These are phyloP conservation scores for Leishmania guyanensis DNA, from an alignment of 208 protist genomes.

Conservation along the genomic window DNA sequence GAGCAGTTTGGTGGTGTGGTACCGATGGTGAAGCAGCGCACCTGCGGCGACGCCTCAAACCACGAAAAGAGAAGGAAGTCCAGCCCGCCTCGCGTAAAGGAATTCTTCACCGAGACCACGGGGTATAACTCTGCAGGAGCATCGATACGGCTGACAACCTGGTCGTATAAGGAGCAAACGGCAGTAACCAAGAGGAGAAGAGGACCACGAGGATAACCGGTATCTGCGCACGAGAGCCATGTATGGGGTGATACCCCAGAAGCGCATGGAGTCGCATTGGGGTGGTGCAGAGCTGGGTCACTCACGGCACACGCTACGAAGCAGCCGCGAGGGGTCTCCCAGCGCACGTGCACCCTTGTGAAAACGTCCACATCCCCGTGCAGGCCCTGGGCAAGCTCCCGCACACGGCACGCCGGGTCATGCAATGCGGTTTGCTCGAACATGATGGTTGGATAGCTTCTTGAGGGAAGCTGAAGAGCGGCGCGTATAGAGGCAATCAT, in stretches of 20 bases:
- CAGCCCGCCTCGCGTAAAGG: slow-evolving; percentile 19
- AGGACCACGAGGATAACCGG: slow-evolving; percentile 15
- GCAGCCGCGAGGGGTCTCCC: slow-evolving; percentile 27
- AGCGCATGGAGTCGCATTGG: neutral
- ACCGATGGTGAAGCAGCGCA: slow-evolving; percentile 58
- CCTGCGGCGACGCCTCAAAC: slow-evolving; percentile 61
- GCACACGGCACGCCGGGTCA: slow-evolving; percentile 42
- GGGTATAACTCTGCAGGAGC: slow-evolving; percentile 1
- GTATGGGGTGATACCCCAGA: neutral
- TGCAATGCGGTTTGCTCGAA: slow-evolving; percentile 66
- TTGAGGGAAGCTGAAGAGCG: slow-evolving; percentile 30
- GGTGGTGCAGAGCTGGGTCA: slow-evolving; percentile 23
- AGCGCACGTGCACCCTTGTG: slow-evolving; percentile 46
- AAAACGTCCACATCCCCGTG: slow-evolving; percentile 62
- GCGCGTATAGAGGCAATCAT: slow-evolving; percentile 55
- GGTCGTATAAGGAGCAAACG: slow-evolving; percentile 27
- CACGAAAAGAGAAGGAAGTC: slow-evolving; percentile 75
- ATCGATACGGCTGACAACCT: neutral
- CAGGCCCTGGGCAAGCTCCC: slow-evolving; percentile 32
- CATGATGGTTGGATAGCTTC: slow-evolving; percentile 48
- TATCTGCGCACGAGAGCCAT: slow-evolving; percentile 18
- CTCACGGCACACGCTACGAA: slow-evolving; percentile 32
- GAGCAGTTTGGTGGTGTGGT: slow-evolving; percentile 19
- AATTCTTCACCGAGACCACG: neutral
- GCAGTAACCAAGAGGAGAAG: slow-evolving; percentile 26